A percentile compares a stretch with the other conserved stretches of the same genome.
Evolutionary conservation across 257 asterid species (phyloP).

Genomic region (Nicotiana knightiana): DNA sequence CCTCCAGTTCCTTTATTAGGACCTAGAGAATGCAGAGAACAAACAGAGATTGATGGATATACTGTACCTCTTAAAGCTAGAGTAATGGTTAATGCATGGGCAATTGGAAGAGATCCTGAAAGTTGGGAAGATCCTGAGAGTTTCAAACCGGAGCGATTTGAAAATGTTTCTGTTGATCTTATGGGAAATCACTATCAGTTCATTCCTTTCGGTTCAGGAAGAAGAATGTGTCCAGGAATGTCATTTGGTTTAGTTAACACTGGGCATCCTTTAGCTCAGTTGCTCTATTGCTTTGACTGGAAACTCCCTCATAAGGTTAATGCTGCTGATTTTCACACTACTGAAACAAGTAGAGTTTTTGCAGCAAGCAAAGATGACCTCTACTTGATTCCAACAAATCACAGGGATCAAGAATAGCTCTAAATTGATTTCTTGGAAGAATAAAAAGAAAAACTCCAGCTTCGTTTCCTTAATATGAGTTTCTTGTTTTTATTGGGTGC

Average conservation of each 20-base stretch:
- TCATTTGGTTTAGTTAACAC: constrained; percentile 8
- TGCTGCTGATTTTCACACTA: background rate
- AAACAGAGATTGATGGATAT: constrained; percentile 5
- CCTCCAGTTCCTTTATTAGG: constrained; percentile 12
- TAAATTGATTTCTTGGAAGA: background rate
- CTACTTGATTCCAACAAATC: constrained; percentile 6
- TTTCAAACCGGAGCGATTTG: constrained; percentile 22
- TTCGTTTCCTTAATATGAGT: background rate
- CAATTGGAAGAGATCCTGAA: constrained; percentile 18
- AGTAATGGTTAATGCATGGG: constrained; percentile 21
- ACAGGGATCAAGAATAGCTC: background rate
- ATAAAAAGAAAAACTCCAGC: background rate
- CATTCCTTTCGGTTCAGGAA: constrained; percentile 23
- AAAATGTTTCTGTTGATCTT: constrained; percentile 7
- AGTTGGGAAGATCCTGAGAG: constrained; percentile 17
- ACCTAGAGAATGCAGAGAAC: constrained; percentile 17
- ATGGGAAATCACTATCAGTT: constrained; percentile 10
- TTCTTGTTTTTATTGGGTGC: background rate
- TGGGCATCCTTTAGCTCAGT: constrained; percentile 12
- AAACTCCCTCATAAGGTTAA: background rate
- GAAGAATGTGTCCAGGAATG: constrained; percentile 19
- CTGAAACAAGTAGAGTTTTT: background rate
- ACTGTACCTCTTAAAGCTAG: constrained; percentile 9
- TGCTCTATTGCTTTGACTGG: constrained; percentile 17
- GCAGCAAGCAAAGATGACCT: constrained; percentile 14